Conservation (phyloP, 768 basidiomycete species). For the Tricholoma sp. region DNA sequence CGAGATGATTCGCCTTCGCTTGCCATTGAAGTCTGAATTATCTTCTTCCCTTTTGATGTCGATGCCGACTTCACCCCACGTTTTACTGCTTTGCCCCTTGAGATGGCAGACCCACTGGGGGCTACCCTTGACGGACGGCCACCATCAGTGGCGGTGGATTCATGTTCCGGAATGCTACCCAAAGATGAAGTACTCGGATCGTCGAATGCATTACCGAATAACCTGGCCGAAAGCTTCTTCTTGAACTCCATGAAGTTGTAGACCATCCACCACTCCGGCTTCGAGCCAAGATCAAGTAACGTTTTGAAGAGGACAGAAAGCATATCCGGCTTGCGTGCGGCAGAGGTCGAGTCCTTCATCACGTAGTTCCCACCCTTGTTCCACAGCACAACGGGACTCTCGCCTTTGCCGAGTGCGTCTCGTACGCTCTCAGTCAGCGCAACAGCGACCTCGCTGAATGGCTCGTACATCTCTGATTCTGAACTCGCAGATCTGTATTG, state of each 20-base stretch:
- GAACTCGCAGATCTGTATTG: neutral
- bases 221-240: neutral
- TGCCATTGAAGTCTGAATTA: no score
- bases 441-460: neutral
- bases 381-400: neutral
- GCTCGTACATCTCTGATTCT: no score
- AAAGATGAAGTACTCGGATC: neutral
- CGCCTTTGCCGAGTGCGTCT: neutral
- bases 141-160: neutral
- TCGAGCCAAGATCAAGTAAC: no score
- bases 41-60: neutral
- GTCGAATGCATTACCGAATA: no score
- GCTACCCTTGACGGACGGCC: neutral
- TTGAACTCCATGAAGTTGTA: no score
- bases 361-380: neutral
- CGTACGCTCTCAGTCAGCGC: neutral
- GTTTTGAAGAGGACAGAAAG: conserved; percentile 15
- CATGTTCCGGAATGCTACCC: neutral
- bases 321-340: neutral
- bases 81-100: no score
- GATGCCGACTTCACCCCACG: neutral
- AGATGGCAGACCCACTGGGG: neutral
- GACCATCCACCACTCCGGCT: no score
- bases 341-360: neutral
- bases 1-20: no score